A percentile compares a stretch with the other conserved stretches of the same genome.
Evolutionary conservation across 2,329 filamentous ascomycete genomes (phyloP).

Genomic region (Diaporthe sp.): DNA sequence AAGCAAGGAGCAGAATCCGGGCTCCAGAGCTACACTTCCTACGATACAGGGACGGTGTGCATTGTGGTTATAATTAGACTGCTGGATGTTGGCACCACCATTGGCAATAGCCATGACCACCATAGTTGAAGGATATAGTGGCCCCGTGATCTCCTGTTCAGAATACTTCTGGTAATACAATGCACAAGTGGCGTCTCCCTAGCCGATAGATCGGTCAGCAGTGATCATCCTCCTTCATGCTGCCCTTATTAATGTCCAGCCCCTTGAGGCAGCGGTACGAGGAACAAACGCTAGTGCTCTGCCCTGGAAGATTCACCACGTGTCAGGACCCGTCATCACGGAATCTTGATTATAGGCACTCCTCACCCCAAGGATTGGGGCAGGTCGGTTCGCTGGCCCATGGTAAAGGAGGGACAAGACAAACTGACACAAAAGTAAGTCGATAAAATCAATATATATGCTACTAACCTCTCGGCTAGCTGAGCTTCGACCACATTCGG

Average conservation of each 20-base stretch:
- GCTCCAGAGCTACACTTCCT: background rate
- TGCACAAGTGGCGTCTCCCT: background rate
- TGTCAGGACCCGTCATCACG: too few relatives aligned
- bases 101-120: background rate
- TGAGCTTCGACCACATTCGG: background rate
- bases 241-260: background rate
- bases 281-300: too few relatives aligned
- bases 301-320: too few relatives aligned
- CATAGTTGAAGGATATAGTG: background rate
- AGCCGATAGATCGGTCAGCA: background rate
- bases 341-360: too few relatives aligned
- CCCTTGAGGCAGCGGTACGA: too few relatives aligned
- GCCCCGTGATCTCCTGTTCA: background rate
- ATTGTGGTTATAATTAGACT: background rate
- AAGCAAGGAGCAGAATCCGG: background rate
- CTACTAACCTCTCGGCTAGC: constrained; percentile 13
- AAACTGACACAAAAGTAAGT: background rate
- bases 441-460: constrained; percentile 7
- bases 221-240: background rate
- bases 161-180: background rate
- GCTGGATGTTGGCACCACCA: background rate
- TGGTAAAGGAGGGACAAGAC: background rate
- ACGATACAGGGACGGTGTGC: background rate
- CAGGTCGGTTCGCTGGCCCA: background rate
- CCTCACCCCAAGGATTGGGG: too few relatives aligned